A percentile compares a stretch with the other conserved stretches of the same genome.
phyloP scores from a whole-genome alignment of 805 yeast species.

The Wickerhamomyces alni region DNA sequence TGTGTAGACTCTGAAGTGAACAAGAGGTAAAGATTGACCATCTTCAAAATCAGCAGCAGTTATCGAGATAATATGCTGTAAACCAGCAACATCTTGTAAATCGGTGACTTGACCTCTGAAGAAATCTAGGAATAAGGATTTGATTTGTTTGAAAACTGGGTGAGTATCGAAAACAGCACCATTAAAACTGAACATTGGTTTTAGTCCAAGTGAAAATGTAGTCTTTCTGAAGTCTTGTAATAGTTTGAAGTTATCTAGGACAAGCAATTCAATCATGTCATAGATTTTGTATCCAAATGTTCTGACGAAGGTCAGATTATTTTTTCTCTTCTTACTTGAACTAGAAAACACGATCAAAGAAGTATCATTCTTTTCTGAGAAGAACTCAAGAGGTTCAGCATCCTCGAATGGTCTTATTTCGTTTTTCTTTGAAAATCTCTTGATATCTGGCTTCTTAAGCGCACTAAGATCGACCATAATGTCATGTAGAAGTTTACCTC shows the following conservation, averaged over 20 bases:
- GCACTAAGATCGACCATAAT: conserved; percentile 85
- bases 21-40: conserved; percentile 63
- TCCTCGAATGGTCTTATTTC: conserved; percentile 93
- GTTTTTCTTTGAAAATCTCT: conserved; percentile 84
- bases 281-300: conserved; percentile 86
- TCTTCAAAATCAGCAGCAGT: conserved; percentile 73
- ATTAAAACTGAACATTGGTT: conserved; percentile 91
- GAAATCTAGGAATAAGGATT: conserved; percentile 85
- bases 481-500: conserved; percentile 78
- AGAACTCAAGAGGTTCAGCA: conserved; percentile 75
- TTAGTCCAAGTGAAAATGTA: conserved; percentile 83
- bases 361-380: conserved; percentile 90
- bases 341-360: conserved; percentile 77
- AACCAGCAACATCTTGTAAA: conserved; percentile 88
- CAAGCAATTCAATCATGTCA: conserved; percentile 88
- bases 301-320: conserved; percentile 80
- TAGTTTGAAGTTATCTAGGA: conserved; percentile 63
- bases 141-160: conserved; percentile 78
- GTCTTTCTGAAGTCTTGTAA: conserved; percentile 72
- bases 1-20: conserved; percentile 87
- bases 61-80: conserved; percentile 84
- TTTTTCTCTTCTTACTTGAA: conserved; percentile 87
- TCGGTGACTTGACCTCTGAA: conserved; percentile 80
- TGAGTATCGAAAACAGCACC: conserved; percentile 89
- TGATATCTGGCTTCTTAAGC: conserved; percentile 83